Conservation (phyloP, 179 eudicot genomes). For the Beta lomatogona region DNA sequence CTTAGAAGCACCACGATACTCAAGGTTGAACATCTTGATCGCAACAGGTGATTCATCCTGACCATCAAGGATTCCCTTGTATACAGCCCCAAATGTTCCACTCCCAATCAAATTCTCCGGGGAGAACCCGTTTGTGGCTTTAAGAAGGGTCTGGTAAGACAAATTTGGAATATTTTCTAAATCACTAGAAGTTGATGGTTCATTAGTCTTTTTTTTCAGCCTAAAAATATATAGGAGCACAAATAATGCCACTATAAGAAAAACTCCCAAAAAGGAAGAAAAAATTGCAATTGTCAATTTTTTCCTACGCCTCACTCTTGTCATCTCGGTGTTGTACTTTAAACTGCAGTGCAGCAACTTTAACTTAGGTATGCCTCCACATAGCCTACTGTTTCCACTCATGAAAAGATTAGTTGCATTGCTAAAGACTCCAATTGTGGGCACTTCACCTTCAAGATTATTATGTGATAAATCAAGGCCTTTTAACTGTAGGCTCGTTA, state of each 20-base stretch:
- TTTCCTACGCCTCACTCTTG: neutral
- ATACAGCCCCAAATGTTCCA: conserved; percentile 29
- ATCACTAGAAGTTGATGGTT: neutral
- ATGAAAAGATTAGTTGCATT: conserved; percentile 28
- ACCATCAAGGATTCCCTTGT: conserved; percentile 24
- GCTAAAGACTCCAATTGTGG: conserved; percentile 27
- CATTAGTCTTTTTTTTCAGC: too few relatives aligned
- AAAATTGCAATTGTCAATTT: neutral
- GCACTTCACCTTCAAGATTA: conserved; percentile 29
- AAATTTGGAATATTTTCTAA: neutral
- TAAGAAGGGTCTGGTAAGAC: conserved; percentile 27
- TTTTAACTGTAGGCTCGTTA: neutral
- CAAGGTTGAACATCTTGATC: conserved; percentile 7
- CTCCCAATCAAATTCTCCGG: conserved; percentile 21
- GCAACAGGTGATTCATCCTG: conserved; percentile 13
- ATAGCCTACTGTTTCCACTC: conserved; percentile 29
- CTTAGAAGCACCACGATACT: conserved; percentile 23
- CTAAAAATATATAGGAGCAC: neutral
- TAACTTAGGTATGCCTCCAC: conserved; percentile 36
- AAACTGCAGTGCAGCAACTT: conserved; percentile 25
- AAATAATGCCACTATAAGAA: neutral
- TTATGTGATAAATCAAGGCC: conserved; percentile 26
- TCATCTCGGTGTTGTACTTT: neutral
- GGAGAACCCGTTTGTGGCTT: conserved; percentile 34
- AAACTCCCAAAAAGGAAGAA: neutral